A percentile compares a stretch with the other conserved stretches of the same genome.
Evolutionary conservation across 345 rosid species (phyloP).

Genomic region (Psidium guajava): DNA sequence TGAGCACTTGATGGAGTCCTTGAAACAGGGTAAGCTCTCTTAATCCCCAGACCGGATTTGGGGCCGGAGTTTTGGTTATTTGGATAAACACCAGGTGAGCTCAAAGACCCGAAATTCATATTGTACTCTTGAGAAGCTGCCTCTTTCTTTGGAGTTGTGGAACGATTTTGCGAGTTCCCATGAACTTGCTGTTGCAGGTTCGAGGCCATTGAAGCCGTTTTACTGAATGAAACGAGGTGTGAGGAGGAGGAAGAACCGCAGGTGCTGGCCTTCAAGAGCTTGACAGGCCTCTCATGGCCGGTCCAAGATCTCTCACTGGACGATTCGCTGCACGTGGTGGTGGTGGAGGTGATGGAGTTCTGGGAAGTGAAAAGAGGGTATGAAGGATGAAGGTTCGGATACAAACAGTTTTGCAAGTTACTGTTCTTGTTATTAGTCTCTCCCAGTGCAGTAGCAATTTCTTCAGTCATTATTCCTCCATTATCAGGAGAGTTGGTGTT

Average conservation of each 20-base stretch:
- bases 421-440: neutral
- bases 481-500: neutral
- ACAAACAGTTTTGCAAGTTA: neutral
- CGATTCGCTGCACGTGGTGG: neutral
- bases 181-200: neutral
- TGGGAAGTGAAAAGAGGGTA: neutral
- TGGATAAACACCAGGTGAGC: neutral
- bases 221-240: neutral
- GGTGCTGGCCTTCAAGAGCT: neutral
- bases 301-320: neutral
- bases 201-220: neutral
- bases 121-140: neutral
- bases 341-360: neutral
- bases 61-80: neutral
- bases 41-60: neutral
- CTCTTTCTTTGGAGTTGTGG: neutral
- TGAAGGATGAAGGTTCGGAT: neutral
- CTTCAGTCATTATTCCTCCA: neutral
- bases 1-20: conserved; percentile 31
- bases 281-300: neutral
- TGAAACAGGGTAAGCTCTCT: neutral
- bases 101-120: neutral
- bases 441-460: neutral
- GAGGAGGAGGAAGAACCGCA: neutral
- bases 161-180: neutral